phyloP scores from a whole-genome alignment of 1,284 basidiomycete species.

The Uromyces viciae-fabae region DNA sequence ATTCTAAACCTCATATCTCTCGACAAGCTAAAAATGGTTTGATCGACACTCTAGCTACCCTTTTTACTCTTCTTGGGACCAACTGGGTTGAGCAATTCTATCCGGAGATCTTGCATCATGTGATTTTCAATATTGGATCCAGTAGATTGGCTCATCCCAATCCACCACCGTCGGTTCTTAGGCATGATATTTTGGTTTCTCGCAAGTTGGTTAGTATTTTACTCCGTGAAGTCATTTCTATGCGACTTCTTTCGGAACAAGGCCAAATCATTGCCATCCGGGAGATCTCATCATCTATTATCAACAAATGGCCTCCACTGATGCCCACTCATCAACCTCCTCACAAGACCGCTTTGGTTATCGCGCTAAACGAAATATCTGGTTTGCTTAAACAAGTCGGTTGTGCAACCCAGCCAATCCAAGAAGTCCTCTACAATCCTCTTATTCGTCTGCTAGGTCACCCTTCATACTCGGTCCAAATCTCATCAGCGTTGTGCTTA shows the following conservation, averaged over 20 bases:
- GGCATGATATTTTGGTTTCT: constrained; percentile 65
- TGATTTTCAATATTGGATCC: constrained; percentile 64
- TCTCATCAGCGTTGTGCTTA: constrained; percentile 80
- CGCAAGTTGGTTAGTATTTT: constrained; percentile 72
- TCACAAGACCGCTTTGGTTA: constrained; percentile 66
- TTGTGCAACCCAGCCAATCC: constrained; percentile 80
- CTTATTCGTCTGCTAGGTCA: constrained; percentile 79
- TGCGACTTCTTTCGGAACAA: constrained; percentile 82
- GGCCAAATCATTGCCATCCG: constrained; percentile 87
- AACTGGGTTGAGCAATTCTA: constrained; percentile 81
- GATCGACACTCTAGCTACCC: constrained; percentile 79
- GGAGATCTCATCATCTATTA: constrained; percentile 72
- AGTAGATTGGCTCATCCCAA: constrained; percentile 52
- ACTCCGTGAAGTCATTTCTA: constrained; percentile 78
- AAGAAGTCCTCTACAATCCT: constrained; percentile 83
- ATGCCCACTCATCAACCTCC: constrained; percentile 79
- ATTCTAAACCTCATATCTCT: constrained; percentile 65
- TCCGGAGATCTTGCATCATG: constrained; percentile 69
- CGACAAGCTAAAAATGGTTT: constrained; percentile 75
- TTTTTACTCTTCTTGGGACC: constrained; percentile 72
- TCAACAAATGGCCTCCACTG: constrained; percentile 86
- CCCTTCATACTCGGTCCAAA: constrained; percentile 77
- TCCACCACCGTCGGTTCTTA: constrained; percentile 4
- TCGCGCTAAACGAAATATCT: constrained; percentile 77
- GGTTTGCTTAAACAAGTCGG: constrained; percentile 83